Evolutionary conservation across 2,329 filamentous ascomycete species (phyloP), one percentile per base, ranked within the genome.

Genomic region (Trichophyton equinum): DNA sequence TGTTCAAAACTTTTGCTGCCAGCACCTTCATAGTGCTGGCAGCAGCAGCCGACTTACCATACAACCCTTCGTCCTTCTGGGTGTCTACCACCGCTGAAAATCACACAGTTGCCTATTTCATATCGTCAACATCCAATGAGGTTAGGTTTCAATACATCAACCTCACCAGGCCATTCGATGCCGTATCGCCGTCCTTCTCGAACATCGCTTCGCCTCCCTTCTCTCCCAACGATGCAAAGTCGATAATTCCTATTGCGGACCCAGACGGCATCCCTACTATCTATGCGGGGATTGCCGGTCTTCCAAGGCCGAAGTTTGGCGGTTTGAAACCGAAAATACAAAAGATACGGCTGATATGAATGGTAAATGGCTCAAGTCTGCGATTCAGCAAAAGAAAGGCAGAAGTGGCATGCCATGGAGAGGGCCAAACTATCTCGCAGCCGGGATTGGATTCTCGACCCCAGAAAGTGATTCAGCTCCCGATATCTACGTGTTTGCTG

Each of bases 401-500:
- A n/a, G 60, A 62, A 27, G 70, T 72, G 11, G 71, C 13, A 27
- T 68, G 53, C 72, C 70, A 51, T 63, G 74, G 30, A 72, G 71
- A 49, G 80, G 77, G 22, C 75, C 80, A 67, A 85, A 82, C 61
- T 85, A 79, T 64, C 76, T 88, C 27, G 79, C 80, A 2, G 75
- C 75, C 7, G 82, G 83, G 13, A 78, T 94, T 59, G 79, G 85
- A 25, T 95, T 91, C 71, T 86, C 89, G 20, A 79, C 79, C 36
- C 81, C 78, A 40, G 75, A 83, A 2, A 61, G 46, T 18, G 15
- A 36, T 18, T 42, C 62, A 33, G 57, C 44, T 11, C 81, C 83
- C 0, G 78, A 78, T 9, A 74, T 87, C 20, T 95, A 91, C 70
- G 76, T 86, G 5, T 96, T 95, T 73, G 92, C 91, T 40, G 92